A percentile compares a stretch with the other conserved stretches of the same genome.
These are phyloP conservation scores for Pleurotus ostreatus DNA, from an alignment of 768 basidiomycete genomes.

Conservation along the genomic window DNA sequence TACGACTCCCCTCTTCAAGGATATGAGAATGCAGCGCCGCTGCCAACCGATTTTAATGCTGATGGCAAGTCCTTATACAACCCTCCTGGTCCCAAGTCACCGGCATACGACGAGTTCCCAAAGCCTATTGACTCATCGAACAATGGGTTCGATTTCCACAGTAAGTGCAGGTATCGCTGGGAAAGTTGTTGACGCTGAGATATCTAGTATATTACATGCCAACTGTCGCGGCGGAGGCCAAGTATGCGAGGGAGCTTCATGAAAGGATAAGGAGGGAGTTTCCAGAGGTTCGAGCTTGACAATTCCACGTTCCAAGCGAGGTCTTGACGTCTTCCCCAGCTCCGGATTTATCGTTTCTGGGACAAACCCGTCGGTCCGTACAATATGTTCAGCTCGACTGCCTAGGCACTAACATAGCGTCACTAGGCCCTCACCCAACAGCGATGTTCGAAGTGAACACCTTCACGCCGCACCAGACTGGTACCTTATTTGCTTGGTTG, in stretches of 20 bases:
- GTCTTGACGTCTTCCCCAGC: constrained; percentile 26
- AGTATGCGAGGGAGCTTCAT: constrained; percentile 53
- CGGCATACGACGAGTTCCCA: constrained; percentile 52
- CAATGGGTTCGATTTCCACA: constrained; percentile 73
- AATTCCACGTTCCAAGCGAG: not conserved
- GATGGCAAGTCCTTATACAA: constrained; percentile 59
- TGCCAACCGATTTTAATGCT: constrained; percentile 40
- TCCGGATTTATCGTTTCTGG: constrained; percentile 60
- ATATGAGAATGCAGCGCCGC: constrained; percentile 34
- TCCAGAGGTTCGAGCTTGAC: constrained; percentile 46
- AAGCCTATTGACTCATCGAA: constrained; percentile 47
- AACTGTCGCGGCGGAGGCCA: constrained; percentile 32
- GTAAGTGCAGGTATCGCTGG: constrained; percentile 30
- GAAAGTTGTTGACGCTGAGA: not conserved
- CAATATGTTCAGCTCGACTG: not conserved
- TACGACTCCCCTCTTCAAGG: constrained; percentile 32
- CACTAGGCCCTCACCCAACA: constrained; percentile 57
- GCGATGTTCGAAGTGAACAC: constrained; percentile 74
- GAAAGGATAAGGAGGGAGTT: constrained; percentile 60
- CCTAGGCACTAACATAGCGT: not conserved
- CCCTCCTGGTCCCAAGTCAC: constrained; percentile 39
- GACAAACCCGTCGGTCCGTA: constrained; percentile 56
- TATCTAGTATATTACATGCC: constrained; percentile 61
- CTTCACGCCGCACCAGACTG: constrained; percentile 64
- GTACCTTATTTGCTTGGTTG: constrained; percentile 65